phyloP scores from a whole-genome alignment of 306 rosid species.

The Vigna reflexopilosa region DNA sequence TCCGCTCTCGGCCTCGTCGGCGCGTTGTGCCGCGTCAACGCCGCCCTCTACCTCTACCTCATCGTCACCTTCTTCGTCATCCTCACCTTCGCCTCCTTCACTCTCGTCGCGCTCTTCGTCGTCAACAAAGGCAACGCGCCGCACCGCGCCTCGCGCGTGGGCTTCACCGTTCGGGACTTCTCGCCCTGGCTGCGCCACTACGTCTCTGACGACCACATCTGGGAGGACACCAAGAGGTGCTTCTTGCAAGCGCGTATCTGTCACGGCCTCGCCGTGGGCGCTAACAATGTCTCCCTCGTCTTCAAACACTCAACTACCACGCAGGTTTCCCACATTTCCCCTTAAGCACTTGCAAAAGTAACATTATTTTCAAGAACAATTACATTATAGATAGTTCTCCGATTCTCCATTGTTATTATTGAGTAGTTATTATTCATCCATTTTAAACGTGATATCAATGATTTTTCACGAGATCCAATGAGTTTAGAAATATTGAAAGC shows the following conservation, averaged over 20 bases:
- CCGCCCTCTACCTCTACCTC: slow-evolving; percentile 58
- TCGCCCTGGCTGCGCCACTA: slow-evolving; percentile 68
- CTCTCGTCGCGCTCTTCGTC: slow-evolving; percentile 60
- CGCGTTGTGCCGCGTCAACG: slow-evolving; percentile 51
- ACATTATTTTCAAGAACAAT: too few relatives aligned
- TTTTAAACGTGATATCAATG: too few relatives aligned
- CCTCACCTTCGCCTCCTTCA: slow-evolving; percentile 54
- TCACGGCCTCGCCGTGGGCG: slow-evolving; percentile 25
- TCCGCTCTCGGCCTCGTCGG: slow-evolving; percentile 65
- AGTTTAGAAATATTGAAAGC: background rate
- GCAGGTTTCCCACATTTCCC: slow-evolving; percentile 46
- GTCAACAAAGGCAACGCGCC: slow-evolving; percentile 61
- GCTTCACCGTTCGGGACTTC: slow-evolving; percentile 56
- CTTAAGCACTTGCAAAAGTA: background rate
- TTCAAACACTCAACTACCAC: slow-evolving; percentile 49
- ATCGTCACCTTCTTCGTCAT: slow-evolving; percentile 53
- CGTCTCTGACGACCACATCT: slow-evolving; percentile 59
- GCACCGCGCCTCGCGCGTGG: background rate
- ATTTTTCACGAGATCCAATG: too few relatives aligned
- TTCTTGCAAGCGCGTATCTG: slow-evolving; percentile 55
- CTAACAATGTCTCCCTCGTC: slow-evolving; percentile 27
- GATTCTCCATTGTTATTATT: too few relatives aligned
- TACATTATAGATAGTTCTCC: too few relatives aligned
- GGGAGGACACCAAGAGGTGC: slow-evolving; percentile 65
- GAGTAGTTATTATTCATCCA: too few relatives aligned